Conservation (phyloP, 805 yeast genomes). For the Starmerella vitae region DNA sequence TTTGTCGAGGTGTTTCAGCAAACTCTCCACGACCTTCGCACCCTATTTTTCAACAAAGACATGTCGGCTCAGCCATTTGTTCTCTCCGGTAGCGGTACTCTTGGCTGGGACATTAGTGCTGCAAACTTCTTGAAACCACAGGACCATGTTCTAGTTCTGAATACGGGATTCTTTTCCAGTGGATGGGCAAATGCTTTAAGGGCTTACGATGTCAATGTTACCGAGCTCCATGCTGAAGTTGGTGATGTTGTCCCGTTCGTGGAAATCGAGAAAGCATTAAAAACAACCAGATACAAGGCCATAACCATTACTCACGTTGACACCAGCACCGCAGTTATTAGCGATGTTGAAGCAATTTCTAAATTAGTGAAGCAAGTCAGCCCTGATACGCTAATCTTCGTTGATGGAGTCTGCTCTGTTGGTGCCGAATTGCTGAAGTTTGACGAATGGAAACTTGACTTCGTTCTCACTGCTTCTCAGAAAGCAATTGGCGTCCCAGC, state of each 20-base stretch:
- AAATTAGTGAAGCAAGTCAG: slow-evolving; percentile 45
- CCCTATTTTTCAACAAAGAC: slow-evolving; percentile 56
- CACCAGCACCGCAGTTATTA: slow-evolving; percentile 87
- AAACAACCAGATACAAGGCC: slow-evolving; percentile 38
- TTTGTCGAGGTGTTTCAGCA: slow-evolving; percentile 62
- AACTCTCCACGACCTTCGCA: slow-evolving; percentile 54
- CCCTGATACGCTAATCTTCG: slow-evolving; percentile 72
- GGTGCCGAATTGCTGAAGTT: slow-evolving; percentile 80
- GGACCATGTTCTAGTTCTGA: slow-evolving; percentile 64
- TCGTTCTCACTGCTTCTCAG: slow-evolving; percentile 81
- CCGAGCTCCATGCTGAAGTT: slow-evolving; percentile 52
- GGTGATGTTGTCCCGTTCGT: slow-evolving; percentile 57
- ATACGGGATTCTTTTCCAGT: slow-evolving; percentile 83
- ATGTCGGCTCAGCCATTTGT: slow-evolving; percentile 66
- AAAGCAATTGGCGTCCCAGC: slow-evolving; percentile 93
- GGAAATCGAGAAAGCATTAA: slow-evolving; percentile 43
- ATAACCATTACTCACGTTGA: slow-evolving; percentile 90
- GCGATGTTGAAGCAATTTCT: slow-evolving; percentile 53
- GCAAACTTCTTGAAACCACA: slow-evolving; percentile 53
- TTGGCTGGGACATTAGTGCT: slow-evolving; percentile 87
- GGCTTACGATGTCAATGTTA: slow-evolving; percentile 65
- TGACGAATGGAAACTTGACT: slow-evolving; percentile 82
- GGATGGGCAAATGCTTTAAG: slow-evolving; percentile 62
- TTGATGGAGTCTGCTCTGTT: slow-evolving; percentile 91
- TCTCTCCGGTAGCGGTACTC: slow-evolving; percentile 80